Evolutionary conservation across 805 yeast genomes (phyloP).

Genomic region (Lipomyces yamanashiensis): DNA sequence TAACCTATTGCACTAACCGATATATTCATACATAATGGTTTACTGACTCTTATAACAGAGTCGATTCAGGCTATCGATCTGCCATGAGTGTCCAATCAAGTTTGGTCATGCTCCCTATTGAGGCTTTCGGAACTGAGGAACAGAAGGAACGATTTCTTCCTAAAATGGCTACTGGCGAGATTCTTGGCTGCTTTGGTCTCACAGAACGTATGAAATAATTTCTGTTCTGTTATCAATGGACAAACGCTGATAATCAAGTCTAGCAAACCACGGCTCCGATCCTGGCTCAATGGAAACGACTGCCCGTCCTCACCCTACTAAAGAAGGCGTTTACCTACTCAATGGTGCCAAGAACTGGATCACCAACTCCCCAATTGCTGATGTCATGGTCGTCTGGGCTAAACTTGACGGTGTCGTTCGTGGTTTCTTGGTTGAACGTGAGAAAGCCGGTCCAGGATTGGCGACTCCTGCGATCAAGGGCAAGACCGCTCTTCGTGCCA

Average conservation of each 20-base stretch:
- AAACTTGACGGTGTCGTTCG: conserved; percentile 51
- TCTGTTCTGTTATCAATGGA: neutral
- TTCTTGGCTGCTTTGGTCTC: conserved; percentile 65
- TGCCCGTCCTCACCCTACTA: conserved; percentile 52
- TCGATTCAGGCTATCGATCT: conserved; percentile 52
- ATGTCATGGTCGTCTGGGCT: conserved; percentile 51
- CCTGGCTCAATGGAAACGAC: conserved; percentile 63
- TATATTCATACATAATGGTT: neutral
- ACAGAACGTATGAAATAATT: conserved; percentile 52
- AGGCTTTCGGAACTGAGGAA: conserved; percentile 49
- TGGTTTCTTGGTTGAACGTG: conserved; percentile 51
- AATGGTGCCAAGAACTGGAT: conserved; percentile 53
- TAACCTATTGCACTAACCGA: neutral
- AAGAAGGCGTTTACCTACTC: conserved; percentile 49
- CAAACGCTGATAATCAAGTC: neutral
- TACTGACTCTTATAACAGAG: conserved; percentile 37
- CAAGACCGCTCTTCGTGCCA: conserved; percentile 50
- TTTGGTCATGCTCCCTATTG: conserved; percentile 51
- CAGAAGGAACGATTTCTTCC: conserved; percentile 51
- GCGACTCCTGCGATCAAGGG: conserved; percentile 50
- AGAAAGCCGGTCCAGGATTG: conserved; percentile 42
- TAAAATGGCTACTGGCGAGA: conserved; percentile 49
- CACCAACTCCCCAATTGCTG: conserved; percentile 55
- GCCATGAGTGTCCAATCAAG: conserved; percentile 54
- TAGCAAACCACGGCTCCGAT: conserved; percentile 62